Evolutionary conservation across 257 asterid species (phyloP), one percentile per base, ranked within the genome.

Genomic region (Ehretia macrophylla): DNA sequence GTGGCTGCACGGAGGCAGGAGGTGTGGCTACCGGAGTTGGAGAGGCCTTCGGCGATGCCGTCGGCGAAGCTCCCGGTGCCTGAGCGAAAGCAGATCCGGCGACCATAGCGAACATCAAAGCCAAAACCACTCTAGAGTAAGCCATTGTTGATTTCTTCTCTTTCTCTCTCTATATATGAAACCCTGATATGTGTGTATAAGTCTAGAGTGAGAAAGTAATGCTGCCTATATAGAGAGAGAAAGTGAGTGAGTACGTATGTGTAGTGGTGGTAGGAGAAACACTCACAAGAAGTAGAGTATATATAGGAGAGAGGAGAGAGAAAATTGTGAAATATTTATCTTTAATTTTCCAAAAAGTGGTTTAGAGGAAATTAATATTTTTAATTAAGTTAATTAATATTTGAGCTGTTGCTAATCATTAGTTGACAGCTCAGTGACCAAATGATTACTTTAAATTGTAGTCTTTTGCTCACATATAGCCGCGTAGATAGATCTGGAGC

Each of bases 61-160:
- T 19, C 14, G 89, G 89, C 11, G 84, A 67, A 12, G 73, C 71
- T 65, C 68, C 78, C 14, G 90, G 90, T 23, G 82, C 72, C 59
- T 83, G 86, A 67, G 77, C 70, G 0, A 72, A 32, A 8, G 77
- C 82, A 10, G 81, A 77, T 63, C 75, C 80, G 11, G 66, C 58
- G 13, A 77, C 56, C 63, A 72, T 49, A 62, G 79, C 79, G 39
- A 79, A 58, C 55, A 82, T 35, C 48, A 83, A 44, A 39, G 65
- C 66, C 32, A 66, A 21, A 12, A 66, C 4, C 0, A 59, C 57
- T 17, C 62, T 55, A 0, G 73, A 66, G 56, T 2, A 69, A 73
- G 79, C 75, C 83, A 77, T 77, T 17, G 17, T 21, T 13, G n/a
- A 20, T 52, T 16, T 48, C 20, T 20, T 9, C 32, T 56, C 18